Percentiles rank a stretch among this genome's conserved stretches.
These are phyloP conservation scores for Alliaria petiolata DNA, from an alignment of 345 rosid species.

Conservation along the genomic window DNA sequence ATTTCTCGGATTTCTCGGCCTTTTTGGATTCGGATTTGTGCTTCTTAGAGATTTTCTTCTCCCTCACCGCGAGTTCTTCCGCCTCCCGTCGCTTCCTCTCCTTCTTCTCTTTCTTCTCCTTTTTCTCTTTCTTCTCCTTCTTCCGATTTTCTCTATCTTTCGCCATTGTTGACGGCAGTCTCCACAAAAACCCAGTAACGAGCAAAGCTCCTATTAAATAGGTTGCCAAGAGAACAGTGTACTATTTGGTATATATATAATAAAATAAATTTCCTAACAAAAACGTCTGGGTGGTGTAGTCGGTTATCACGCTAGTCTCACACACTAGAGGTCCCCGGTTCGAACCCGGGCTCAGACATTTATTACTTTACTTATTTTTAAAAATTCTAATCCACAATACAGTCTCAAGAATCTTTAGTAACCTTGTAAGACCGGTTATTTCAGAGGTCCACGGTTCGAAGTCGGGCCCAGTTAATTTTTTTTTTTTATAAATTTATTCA, in stretches of 20 bases:
- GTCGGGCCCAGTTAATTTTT: too few relatives aligned
- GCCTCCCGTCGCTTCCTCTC: conserved; percentile 23
- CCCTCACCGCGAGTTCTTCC: conserved; percentile 15
- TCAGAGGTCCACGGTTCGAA: too few relatives aligned
- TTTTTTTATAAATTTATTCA: not conserved
- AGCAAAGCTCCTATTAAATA: not conserved
- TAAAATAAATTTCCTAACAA: rapidly evolving
- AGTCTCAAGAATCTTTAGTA: not conserved
- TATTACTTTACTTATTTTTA: not conserved
- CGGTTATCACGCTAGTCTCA: conserved; percentile 75
- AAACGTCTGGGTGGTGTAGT: conserved; percentile 39
- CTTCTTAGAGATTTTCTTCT: conserved; percentile 33
- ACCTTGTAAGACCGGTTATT: not conserved
- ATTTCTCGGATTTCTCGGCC: conserved; percentile 15
- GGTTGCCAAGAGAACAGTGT: not conserved
- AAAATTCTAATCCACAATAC: not conserved
- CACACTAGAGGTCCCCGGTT: conserved; percentile 81
- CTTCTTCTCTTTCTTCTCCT: conserved; percentile 12
- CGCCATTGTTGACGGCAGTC: conserved; percentile 34
- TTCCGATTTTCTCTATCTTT: conserved; percentile 19
- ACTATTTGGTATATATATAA: rapidly evolving
- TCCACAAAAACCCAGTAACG: not conserved
- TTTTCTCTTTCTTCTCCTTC: conserved; percentile 18
- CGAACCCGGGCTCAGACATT: conserved; percentile 65
- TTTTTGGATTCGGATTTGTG: conserved; percentile 24